These are phyloP conservation scores for Microstroma glucosiphilum DNA, from an alignment of 1,284 basidiomycete species.

Conservation along the genomic window DNA sequence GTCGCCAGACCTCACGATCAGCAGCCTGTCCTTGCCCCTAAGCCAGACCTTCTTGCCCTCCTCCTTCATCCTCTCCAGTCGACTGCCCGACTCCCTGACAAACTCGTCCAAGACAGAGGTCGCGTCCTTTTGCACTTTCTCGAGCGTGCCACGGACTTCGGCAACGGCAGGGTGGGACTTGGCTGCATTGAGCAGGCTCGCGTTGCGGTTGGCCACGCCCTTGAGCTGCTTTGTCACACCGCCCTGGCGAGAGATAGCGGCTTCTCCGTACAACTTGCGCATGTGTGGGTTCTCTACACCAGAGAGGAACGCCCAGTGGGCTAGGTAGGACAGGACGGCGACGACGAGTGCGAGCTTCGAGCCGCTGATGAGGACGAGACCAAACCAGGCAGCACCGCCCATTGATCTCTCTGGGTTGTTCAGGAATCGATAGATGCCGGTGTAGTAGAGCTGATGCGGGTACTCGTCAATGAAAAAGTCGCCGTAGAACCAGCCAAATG, in stretches of 20 bases:
- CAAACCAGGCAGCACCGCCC: slow-evolving; percentile 91
- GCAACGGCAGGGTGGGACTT: slow-evolving; percentile 57
- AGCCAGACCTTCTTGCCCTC: slow-evolving; percentile 87
- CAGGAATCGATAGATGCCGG: slow-evolving; percentile 84
- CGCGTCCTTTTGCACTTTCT: slow-evolving; percentile 89
- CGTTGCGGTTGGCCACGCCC: slow-evolving; percentile 75
- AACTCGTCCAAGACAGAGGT: slow-evolving; percentile 86
- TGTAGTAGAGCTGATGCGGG: slow-evolving; percentile 83
- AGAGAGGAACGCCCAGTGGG: slow-evolving; percentile 52
- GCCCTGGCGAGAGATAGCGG: slow-evolving; percentile 79
- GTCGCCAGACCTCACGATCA: slow-evolving; percentile 35
- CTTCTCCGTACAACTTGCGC: slow-evolving; percentile 84
- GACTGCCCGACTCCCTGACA: slow-evolving; percentile 59
- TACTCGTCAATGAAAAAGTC: slow-evolving; percentile 94
- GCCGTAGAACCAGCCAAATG: slow-evolving; percentile 42
- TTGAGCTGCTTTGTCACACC: slow-evolving; percentile 95
- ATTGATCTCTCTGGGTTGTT: slow-evolving; percentile 87
- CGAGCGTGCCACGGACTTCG: slow-evolving; percentile 86
- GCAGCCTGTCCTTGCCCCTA: slow-evolving; percentile 70
- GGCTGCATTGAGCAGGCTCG: slow-evolving; percentile 27
- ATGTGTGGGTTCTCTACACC: slow-evolving; percentile 72
- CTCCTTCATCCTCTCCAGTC: slow-evolving; percentile 58
- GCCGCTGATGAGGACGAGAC: slow-evolving; percentile 80
- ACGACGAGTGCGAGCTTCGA: slow-evolving; percentile 76
- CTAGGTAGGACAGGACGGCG: slow-evolving; percentile 74